Evolutionary conservation across 73 alveolate genomes (phyloP).

Genomic region (Halteria grandinella): DNA sequence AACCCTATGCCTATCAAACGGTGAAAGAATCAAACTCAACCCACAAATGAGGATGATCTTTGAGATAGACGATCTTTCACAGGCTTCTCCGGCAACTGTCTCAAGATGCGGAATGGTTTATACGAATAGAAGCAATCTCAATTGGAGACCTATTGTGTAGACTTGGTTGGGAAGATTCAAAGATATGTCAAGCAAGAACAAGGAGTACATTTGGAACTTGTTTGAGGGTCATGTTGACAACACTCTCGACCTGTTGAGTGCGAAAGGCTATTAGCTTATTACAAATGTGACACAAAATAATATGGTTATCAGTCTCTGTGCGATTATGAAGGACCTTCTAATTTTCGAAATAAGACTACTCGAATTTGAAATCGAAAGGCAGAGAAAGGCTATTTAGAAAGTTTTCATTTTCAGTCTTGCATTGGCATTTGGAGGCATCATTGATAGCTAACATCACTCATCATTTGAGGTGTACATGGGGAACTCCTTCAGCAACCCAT

Average conservation of each 20-base stretch:
- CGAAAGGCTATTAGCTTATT: conserved; percentile 66
- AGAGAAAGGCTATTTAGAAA: conserved; percentile 72
- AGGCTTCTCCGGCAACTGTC: conserved; percentile 98
- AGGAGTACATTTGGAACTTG: conserved; percentile 28
- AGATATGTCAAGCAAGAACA: conserved; percentile 61
- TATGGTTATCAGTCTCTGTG: conserved; percentile 63
- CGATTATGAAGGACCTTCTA: conserved; percentile 75
- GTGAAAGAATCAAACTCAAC: conserved; percentile 92
- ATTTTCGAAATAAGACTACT: too few species aligned
- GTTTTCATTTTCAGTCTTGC: conserved; percentile 74
- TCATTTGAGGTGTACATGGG: conserved; percentile 71
- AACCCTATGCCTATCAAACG: conserved; percentile 96
- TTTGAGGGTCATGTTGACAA: conserved; percentile 86
- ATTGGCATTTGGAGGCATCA: conserved; percentile 78
- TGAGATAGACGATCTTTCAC: conserved; percentile 91
- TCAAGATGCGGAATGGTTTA: conserved; percentile 97
- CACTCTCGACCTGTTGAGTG: conserved; percentile 74
- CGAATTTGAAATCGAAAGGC: conserved; percentile 65
- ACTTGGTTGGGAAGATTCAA: conserved; percentile 74
- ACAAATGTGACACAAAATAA: conserved; percentile 57
- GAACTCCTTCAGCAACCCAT: conserved; percentile 65
- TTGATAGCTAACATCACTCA: conserved; percentile 60
- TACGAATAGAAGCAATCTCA: conserved; percentile 82
- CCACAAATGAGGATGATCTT: conserved; percentile 95
- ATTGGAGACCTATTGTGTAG: conserved; percentile 74